These are phyloP conservation scores for Pouteria campechiana DNA, from an alignment of 179 eudicot genomes.

Conservation along the genomic window DNA sequence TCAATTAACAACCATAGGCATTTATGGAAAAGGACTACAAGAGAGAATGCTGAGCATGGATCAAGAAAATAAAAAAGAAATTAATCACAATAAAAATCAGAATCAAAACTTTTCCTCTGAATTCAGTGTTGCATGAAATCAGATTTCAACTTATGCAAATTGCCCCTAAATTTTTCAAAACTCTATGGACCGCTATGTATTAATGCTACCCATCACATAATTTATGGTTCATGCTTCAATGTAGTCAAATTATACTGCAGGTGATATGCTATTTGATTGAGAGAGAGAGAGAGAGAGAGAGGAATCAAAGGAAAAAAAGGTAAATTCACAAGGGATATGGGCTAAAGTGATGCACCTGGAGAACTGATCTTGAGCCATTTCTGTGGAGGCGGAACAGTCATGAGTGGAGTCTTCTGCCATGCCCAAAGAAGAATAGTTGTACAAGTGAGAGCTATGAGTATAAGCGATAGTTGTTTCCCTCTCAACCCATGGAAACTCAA, in stretches of 20 bases:
- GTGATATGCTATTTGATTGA: too few species aligned
- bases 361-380: constrained; percentile 10
- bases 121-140: neutral
- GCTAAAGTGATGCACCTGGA: constrained; percentile 13
- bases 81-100: neutral
- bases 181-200: neutral
- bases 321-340: neutral
- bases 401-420: constrained; percentile 21
- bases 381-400: constrained; percentile 22
- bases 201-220: constrained; percentile 6
- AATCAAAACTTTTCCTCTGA: neutral
- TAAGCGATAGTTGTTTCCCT: constrained; percentile 22
- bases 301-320: neutral
- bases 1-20: too few species aligned
- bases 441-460: constrained; percentile 27
- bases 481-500: constrained; percentile 23
- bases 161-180: constrained; percentile 5
- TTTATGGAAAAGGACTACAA: too few species aligned
- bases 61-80: too few species aligned
- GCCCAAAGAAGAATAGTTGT: constrained; percentile 22
- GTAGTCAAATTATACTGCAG: too few species aligned
- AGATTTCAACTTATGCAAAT: neutral
- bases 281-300: neutral
- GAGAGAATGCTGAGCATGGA: too few species aligned
- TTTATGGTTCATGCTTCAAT: too few species aligned